Evolutionary conservation across 768 basidiomycete species (phyloP).

Genomic region (Podaxis sp.): DNA sequence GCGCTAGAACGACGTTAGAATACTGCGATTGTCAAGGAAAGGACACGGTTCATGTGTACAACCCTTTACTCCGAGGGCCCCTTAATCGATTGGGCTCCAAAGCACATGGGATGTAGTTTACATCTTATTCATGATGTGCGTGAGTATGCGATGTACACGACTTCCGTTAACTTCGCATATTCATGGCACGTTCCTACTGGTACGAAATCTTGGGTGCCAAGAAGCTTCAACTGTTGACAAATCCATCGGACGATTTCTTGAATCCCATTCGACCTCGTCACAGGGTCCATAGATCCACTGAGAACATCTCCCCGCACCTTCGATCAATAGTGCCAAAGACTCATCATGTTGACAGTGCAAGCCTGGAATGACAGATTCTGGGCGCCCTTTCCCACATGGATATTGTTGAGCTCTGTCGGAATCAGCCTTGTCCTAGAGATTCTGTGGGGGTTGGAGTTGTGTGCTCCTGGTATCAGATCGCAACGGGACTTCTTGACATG

Average conservation of each 20-base stretch:
- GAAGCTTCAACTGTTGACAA: too few relatives aligned
- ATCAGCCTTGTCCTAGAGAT: background rate
- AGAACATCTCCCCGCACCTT: background rate
- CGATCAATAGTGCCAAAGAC: background rate
- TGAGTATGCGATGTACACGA: too few relatives aligned
- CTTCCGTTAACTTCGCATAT: too few relatives aligned
- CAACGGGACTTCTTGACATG: background rate
- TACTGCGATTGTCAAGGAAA: conserved; percentile 5
- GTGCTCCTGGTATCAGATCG: background rate
- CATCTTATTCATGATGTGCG: background rate
- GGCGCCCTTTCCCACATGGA: background rate
- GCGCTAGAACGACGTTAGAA: background rate
- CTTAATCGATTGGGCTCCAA: background rate
- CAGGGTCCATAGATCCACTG: too few relatives aligned
- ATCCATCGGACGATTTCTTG: too few relatives aligned
- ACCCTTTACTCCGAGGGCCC: background rate
- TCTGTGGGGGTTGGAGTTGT: background rate
- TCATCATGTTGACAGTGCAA: background rate
- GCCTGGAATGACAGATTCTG: background rate
- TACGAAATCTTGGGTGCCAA: too few relatives aligned
- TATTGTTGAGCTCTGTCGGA: background rate
- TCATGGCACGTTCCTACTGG: too few relatives aligned
- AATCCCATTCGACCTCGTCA: too few relatives aligned
- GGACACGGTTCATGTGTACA: background rate
- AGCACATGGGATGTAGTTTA: background rate